These are phyloP conservation scores for Ceratocystis destructans DNA, from an alignment of 2,329 filamentous ascomycete species.

Conservation along the genomic window DNA sequence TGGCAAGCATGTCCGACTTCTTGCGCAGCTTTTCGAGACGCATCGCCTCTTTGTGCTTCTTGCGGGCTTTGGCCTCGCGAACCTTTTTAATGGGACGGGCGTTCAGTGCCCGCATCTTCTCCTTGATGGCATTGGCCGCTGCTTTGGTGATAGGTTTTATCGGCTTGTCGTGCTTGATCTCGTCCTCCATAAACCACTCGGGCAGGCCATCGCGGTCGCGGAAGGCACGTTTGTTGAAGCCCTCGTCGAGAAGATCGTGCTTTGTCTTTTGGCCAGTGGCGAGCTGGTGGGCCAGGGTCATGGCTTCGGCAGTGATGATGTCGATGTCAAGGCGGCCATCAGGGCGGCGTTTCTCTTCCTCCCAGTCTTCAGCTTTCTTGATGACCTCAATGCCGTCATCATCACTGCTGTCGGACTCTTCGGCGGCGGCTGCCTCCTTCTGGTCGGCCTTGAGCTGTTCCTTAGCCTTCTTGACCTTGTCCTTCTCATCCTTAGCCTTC, in stretches of 20 bases:
- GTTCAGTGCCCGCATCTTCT: constrained; percentile 84
- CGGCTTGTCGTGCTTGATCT: constrained; percentile 65
- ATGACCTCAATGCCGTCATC: constrained; percentile 49
- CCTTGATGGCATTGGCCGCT: constrained; percentile 80
- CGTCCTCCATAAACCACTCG: constrained; percentile 97
- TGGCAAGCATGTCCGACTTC: constrained; percentile 81
- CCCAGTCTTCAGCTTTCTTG: constrained; percentile 47
- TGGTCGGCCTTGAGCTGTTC: not conserved
- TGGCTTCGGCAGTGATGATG: constrained; percentile 98
- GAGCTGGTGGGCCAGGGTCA: constrained; percentile 88
- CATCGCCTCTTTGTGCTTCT: constrained; percentile 92
- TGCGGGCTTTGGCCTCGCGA: constrained; percentile 84
- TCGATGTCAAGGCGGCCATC: constrained; percentile 71
- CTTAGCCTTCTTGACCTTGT: constrained; percentile 17
- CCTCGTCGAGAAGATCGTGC: constrained; percentile 72
- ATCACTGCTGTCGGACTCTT: constrained; percentile 19
- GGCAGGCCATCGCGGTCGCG: constrained; percentile 83
- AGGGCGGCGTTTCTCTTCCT: constrained; percentile 47
- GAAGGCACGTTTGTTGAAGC: constrained; percentile 85
- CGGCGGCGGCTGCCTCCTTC: not conserved
- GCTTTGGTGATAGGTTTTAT: constrained; percentile 86
- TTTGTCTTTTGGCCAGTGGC: constrained; percentile 73
- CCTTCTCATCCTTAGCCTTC: constrained; percentile 12
- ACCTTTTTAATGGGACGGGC: constrained; percentile 98
- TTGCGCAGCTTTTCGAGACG: constrained; percentile 87